Evolutionary conservation across 169 alveolate genomes (phyloP).

Genomic region (Fabrea salina): DNA sequence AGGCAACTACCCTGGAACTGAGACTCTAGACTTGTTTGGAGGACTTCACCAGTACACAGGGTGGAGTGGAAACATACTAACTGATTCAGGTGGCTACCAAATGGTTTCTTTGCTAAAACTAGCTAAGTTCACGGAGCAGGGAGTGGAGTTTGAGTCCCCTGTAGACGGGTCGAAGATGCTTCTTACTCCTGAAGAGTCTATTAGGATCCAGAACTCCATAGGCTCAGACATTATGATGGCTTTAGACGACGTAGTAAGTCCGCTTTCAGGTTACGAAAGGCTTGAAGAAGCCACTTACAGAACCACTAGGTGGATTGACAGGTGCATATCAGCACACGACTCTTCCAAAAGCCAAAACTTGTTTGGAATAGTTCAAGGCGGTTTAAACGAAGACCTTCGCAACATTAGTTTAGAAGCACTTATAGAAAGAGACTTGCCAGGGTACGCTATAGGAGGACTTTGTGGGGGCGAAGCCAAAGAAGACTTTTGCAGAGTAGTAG

Average conservation of each 20-base stretch:
- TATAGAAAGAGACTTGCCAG: constrained; percentile 88
- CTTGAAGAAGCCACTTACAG: constrained; percentile 90
- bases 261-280: constrained; percentile 66
- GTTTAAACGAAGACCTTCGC: constrained; percentile 88
- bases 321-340: constrained; percentile 94
- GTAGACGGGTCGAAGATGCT: constrained; percentile 82
- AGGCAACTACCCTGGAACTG: constrained; percentile 94
- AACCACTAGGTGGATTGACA: constrained; percentile 93
- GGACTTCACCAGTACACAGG: constrained; percentile 93
- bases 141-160: constrained; percentile 93
- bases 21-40: constrained; percentile 83
- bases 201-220: constrained; percentile 89
- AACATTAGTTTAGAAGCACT: constrained; percentile 79
- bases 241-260: constrained; percentile 95
- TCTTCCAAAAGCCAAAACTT: constrained; percentile 89
- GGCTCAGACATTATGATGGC: constrained; percentile 99
- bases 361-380: constrained; percentile 98
- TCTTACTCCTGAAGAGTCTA: constrained; percentile 95
- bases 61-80: constrained; percentile 92
- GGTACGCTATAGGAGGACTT: constrained; percentile 99
- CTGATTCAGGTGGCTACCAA: constrained; percentile 98
- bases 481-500: constrained; percentile 92
- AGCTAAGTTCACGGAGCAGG: constrained; percentile 91
- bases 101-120: constrained; percentile 92
- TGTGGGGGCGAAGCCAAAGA: constrained; percentile 98